phyloP scores from a whole-genome alignment of 768 basidiomycete genomes.

The Crassisporium funariophilum region DNA sequence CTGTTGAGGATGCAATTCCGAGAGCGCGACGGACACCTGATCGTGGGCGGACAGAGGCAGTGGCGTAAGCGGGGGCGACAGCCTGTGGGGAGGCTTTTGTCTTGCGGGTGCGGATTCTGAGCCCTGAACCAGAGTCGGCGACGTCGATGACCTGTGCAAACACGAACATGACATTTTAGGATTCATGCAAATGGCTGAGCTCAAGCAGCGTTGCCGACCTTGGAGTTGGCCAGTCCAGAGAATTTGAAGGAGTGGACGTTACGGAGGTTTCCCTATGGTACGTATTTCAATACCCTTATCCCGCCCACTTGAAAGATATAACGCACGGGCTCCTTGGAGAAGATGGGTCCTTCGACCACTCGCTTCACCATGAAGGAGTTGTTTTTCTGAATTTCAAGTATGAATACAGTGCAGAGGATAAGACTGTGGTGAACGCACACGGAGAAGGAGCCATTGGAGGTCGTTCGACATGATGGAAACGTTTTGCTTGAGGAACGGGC shows the following conservation, averaged over 20 bases:
- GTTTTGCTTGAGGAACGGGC: slow-evolving; percentile 23
- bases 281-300: slow-evolving; percentile 13
- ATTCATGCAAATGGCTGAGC: not conserved
- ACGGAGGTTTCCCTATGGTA: slow-evolving; percentile 74
- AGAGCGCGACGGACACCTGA: slow-evolving; percentile 72
- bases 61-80: slow-evolving; percentile 50
- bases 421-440: slow-evolving; percentile 52
- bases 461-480: slow-evolving; percentile 76
- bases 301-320: not conserved
- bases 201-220: slow-evolving; percentile 51
- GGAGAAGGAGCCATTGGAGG: slow-evolving; percentile 92
- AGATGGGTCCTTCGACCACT: slow-evolving; percentile 68
- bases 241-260: slow-evolving; percentile 92
- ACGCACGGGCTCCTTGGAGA: slow-evolving; percentile 84
- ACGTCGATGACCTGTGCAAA: slow-evolving; percentile 64
- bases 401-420: slow-evolving; percentile 1
- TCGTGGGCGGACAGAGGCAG: slow-evolving; percentile 60
- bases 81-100: slow-evolving; percentile 53
- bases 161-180: slow-evolving; percentile 5
- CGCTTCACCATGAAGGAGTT: slow-evolving; percentile 88
- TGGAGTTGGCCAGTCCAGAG: slow-evolving; percentile 86
- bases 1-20: slow-evolving; percentile 59
- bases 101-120: slow-evolving; percentile 70
- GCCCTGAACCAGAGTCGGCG: slow-evolving; percentile 50
- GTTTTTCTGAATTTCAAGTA: slow-evolving; percentile 53